These are phyloP conservation scores for Chlamydomonas urium DNA, from an alignment of 139 green algal species.

Conservation along the genomic window DNA sequence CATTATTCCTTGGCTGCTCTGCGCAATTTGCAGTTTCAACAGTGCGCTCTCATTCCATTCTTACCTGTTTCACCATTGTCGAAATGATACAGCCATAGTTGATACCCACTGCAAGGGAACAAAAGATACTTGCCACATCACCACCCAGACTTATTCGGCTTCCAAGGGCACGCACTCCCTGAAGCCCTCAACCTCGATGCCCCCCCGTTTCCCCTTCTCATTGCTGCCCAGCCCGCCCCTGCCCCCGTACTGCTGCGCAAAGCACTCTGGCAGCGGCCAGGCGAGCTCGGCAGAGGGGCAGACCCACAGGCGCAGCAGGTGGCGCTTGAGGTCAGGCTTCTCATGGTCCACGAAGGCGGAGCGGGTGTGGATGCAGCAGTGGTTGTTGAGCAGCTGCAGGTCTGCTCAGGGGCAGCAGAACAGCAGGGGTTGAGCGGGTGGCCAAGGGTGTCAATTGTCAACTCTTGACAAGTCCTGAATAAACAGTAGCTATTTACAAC, in stretches of 20 bases:
- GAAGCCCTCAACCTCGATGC: constrained; percentile 26
- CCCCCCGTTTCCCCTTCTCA: constrained; percentile 21
- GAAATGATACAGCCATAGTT: too few species aligned
- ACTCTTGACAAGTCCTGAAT: too few species aligned
- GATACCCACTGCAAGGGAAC: too few species aligned
- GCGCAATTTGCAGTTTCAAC: too few species aligned
- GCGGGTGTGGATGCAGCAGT: constrained; percentile 50
- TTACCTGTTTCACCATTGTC: too few species aligned
- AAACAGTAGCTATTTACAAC: too few species aligned
- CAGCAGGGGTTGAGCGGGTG: too few species aligned
- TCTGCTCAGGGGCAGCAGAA: too few species aligned
- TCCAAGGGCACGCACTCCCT: constrained; percentile 27
- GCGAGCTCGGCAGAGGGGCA: constrained; percentile 22
- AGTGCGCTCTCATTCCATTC: too few species aligned
- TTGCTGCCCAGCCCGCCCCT: too few species aligned
- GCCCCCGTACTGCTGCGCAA: constrained; percentile 29
- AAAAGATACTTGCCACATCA: not conserved
- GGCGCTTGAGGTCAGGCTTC: constrained; percentile 34
- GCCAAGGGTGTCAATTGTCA: too few species aligned
- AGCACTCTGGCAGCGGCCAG: constrained; percentile 39
- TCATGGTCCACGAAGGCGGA: constrained; percentile 42
- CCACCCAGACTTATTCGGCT: constrained; percentile 32
- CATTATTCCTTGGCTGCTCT: too few species aligned
- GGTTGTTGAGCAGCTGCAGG: constrained; percentile 68
- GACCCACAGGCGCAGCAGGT: constrained; percentile 66